These are phyloP conservation scores for Reutealis trisperma DNA, from an alignment of 345 rosid species.

Conservation along the genomic window DNA sequence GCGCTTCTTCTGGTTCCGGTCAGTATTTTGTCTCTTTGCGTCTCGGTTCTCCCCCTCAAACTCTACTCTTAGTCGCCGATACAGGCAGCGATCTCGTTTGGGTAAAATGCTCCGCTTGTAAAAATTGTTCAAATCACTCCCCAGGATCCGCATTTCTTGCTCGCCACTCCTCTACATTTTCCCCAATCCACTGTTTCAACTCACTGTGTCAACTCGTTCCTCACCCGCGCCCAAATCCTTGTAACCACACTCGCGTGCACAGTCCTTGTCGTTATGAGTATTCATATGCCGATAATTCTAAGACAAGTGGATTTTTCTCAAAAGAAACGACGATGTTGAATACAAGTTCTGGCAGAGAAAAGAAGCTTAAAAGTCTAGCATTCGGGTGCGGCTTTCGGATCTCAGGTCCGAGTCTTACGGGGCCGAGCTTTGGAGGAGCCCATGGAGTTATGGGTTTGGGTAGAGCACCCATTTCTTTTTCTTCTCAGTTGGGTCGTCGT, in stretches of 20 bases:
- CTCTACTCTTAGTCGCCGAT: slow-evolving; percentile 67
- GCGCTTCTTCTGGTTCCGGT: slow-evolving; percentile 75
- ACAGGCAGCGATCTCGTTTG: slow-evolving; percentile 91
- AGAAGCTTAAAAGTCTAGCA: slow-evolving; percentile 40
- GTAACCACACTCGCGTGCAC: slow-evolving; percentile 62
- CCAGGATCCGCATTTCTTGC: slow-evolving; percentile 66
- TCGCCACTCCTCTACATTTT: slow-evolving; percentile 76
- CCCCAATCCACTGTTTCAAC: slow-evolving; percentile 70
- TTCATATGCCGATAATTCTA: slow-evolving; percentile 70
- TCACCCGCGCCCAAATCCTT: slow-evolving; percentile 45
- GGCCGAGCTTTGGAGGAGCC: slow-evolving; percentile 68
- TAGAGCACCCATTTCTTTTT: slow-evolving; percentile 71
- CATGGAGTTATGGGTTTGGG: slow-evolving; percentile 95
- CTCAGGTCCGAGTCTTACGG: slow-evolving; percentile 69
- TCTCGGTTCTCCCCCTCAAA: slow-evolving; percentile 79
- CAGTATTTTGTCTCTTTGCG: slow-evolving; percentile 79
- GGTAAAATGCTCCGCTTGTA: slow-evolving; percentile 83
- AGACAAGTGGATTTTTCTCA: slow-evolving; percentile 65
- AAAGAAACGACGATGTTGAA: slow-evolving; percentile 59
- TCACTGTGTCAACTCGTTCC: slow-evolving; percentile 56
- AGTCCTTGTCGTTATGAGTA: slow-evolving; percentile 80
- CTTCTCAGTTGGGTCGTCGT: slow-evolving; percentile 78
- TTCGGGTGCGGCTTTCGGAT: slow-evolving; percentile 84
- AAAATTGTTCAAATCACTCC: slow-evolving; percentile 47
- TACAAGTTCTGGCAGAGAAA: slow-evolving; percentile 49